Base-by-base conservation (phyloP, 2,329 filamentous ascomycete species). In the Celoporthe dispersa region DNA sequence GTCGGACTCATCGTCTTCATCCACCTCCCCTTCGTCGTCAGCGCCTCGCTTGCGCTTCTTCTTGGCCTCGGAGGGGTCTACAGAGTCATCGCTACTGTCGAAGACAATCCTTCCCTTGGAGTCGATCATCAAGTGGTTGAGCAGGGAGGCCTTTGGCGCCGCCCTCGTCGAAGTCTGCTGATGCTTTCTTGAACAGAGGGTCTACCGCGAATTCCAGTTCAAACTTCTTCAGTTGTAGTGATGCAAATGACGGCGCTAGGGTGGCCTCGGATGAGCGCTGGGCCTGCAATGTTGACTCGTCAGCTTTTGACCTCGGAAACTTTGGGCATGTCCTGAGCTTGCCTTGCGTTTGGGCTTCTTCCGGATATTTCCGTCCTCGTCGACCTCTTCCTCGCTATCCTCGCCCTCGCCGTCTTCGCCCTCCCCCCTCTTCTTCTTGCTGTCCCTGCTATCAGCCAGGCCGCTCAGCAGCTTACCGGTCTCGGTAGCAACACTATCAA, bases 181-280 rank as follows among this genome's bases (percentile, higher is more conserved):
- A 97, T 0, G 95, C 95, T 78, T 99, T 99, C 78, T 99, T 99
- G 87, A 99, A 99, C n/a, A 99, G 83, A 2, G 96, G 96, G 77
- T 99, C 96, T 6, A 99, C 95, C 0, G 94, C 91, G 74, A 99
- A 98, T 77, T 99, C 96, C 60, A 98, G 87, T 76, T 99, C 96
- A 77, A 99, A 94, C 81, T 98, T 99, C 82, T 99, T 99, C 75
- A 98, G 85, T 78, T 97, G 94, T 68, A 99, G 79, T 25, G 94
- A 91, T 57, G 91, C 89, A 79, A 98, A 98, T 0, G 93, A 96
- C 0, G 93, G 91, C 3, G 93, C 96, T 7, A 99, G 85, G 0
- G 96, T 99, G n/a, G 93, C 91, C 81, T 99, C 96, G 11, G 96
- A 94, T 33, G 93, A 94, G 70, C 94, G 87, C 79, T 92, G 89